phyloP scores from a whole-genome alignment of 768 basidiomycete species.

The Hortiboletus flavorubellus region DNA sequence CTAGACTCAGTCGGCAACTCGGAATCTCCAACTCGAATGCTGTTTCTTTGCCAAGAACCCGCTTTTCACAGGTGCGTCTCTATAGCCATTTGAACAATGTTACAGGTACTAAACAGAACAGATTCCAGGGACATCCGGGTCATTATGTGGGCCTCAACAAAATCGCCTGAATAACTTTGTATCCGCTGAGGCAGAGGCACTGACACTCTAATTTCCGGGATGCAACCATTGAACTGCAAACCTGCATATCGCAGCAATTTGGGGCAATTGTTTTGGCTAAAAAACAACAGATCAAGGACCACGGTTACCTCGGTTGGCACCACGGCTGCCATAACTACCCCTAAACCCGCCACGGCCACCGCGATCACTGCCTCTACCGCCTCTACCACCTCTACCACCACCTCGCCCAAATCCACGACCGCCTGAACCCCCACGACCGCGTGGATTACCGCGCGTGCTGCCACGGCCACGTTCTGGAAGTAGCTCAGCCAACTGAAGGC shows the following conservation, averaged over 20 bases:
- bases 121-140: conserved; percentile 30
- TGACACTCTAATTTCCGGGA: conserved; percentile 38
- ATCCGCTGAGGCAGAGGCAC: conserved; percentile 46
- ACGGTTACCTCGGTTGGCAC: conserved; percentile 43
- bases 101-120: too few relatives aligned
- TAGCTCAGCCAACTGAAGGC: conserved; percentile 30
- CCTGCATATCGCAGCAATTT: not conserved
- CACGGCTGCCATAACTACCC: conserved; percentile 44
- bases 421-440: conserved; percentile 26
- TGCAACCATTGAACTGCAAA: not conserved
- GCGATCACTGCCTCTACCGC: conserved; percentile 37
- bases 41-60: conserved; percentile 37
- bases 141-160: conserved; percentile 41
- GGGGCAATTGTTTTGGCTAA: not conserved
- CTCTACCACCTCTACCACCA: conserved; percentile 37
- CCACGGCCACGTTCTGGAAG: conserved; percentile 46
- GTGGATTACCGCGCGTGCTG: conserved; percentile 21
- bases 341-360: conserved; percentile 47
- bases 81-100: not conserved
- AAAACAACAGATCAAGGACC: conserved; percentile 38
- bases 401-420: conserved; percentile 37
- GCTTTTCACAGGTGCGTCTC: conserved; percentile 49
- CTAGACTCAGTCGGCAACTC: conserved; percentile 1
- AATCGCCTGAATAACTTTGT: conserved; percentile 48
- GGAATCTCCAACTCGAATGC: conserved; percentile 31